Percentiles rank a stretch among this genome's conserved stretches.
Conservation (phyloP, 805 yeast genomes). For the Wickerhamiella spandovensis region DNA sequence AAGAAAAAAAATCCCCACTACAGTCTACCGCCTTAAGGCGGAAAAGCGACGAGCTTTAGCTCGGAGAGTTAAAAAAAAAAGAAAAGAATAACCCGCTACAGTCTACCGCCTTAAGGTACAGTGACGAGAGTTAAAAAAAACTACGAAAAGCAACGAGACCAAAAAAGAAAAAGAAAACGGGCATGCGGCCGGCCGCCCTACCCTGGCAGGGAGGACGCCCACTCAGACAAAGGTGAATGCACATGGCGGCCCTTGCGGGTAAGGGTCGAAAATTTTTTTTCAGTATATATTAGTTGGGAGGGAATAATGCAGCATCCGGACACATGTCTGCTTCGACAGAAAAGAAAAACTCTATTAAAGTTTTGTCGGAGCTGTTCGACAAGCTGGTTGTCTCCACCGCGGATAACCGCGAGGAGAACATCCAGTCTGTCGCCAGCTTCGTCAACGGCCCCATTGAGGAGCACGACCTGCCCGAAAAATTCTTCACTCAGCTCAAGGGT, state of each 20-base stretch:
- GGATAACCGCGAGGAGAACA: slow-evolving; percentile 74
- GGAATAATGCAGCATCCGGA: not conserved
- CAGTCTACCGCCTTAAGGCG: too few relatives aligned
- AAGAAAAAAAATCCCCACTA: too few relatives aligned
- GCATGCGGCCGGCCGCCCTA: not conserved
- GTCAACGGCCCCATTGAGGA: slow-evolving; percentile 94
- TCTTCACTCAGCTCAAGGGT: slow-evolving; percentile 64
- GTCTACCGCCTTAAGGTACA: too few relatives aligned
- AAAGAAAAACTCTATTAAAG: slow-evolving; percentile 35
- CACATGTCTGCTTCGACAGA: slow-evolving; percentile 18
- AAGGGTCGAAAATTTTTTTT: slow-evolving; percentile 3
- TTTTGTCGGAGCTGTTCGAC: slow-evolving; percentile 84
- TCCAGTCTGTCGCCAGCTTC: slow-evolving; percentile 81
- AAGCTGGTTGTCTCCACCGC: slow-evolving; percentile 76
- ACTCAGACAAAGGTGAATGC: not conserved
- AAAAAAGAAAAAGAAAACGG: too few relatives aligned
- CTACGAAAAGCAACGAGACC: too few relatives aligned
- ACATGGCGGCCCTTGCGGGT: not conserved
- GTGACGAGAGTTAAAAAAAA: too few relatives aligned
- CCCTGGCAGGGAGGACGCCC: not conserved
- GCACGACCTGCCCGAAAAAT: slow-evolving; percentile 90
- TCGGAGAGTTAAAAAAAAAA: too few relatives aligned
- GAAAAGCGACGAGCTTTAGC: too few relatives aligned
- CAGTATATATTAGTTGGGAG: slow-evolving; percentile 8
- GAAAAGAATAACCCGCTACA: too few relatives aligned